These are phyloP conservation scores for Ustilago bromivora DNA, from an alignment of 1,284 basidiomycete species.

Conservation along the genomic window DNA sequence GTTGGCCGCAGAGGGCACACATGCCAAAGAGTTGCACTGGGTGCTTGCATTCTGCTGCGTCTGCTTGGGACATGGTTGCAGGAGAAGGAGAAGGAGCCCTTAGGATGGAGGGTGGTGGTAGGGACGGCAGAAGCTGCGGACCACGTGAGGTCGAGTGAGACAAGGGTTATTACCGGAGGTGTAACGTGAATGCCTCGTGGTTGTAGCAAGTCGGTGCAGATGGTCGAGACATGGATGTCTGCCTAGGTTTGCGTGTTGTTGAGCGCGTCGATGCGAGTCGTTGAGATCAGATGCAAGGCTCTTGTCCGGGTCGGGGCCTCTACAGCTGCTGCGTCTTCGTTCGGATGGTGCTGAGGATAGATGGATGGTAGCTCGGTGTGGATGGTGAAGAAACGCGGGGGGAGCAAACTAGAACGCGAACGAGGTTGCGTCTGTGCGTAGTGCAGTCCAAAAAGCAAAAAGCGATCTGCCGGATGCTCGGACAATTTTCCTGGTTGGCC, in stretches of 20 bases:
- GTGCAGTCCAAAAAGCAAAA: background rate
- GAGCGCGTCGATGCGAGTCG: background rate
- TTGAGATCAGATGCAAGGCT: too few relatives aligned
- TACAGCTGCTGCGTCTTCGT: background rate
- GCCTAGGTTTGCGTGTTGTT: background rate
- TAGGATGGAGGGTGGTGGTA: background rate
- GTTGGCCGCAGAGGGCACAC: slow-evolving; percentile 92
- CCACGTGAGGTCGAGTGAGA: background rate
- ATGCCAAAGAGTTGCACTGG: slow-evolving; percentile 90
- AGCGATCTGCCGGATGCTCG: slow-evolving; percentile 11
- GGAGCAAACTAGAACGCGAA: slow-evolving; percentile 3
- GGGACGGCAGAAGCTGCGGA: background rate
- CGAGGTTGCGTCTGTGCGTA: slow-evolving; percentile 12
- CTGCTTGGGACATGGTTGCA: slow-evolving; percentile 18
- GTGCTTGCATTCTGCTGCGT: slow-evolving; percentile 78
- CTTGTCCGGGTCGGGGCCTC: too few relatives aligned
- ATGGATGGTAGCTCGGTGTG: background rate
- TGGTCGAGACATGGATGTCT: slow-evolving; percentile 25
- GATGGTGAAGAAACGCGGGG: slow-evolving; percentile 14
- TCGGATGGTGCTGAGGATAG: background rate
- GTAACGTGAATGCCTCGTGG: slow-evolving; percentile 7
- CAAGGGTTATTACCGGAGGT: slow-evolving; percentile 24
- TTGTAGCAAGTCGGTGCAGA: slow-evolving; percentile 2
- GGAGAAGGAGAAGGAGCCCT: background rate
- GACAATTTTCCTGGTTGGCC: slow-evolving; percentile 13